phyloP scores from a whole-genome alignment of 805 yeast genomes.

The Starmerella potacharoeniae region DNA sequence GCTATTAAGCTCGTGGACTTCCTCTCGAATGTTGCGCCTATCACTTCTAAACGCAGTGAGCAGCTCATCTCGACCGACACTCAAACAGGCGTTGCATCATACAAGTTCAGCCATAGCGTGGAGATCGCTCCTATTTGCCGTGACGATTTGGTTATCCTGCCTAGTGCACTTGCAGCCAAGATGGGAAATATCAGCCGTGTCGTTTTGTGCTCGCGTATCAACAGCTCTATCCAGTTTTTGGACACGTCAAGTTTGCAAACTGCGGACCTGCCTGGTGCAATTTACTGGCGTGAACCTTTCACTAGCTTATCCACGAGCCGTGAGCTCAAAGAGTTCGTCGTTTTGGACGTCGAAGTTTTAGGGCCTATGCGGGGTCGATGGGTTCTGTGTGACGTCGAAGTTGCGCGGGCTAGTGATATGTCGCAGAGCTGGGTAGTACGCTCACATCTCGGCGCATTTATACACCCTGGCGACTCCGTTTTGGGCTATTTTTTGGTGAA shows the following conservation, averaged over 20 bases:
- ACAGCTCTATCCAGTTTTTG: conserved; percentile 68
- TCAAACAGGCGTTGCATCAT: conserved; percentile 76
- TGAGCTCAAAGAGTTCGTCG: conserved; percentile 71
- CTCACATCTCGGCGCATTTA: conserved; percentile 78
- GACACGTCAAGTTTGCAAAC: conserved; percentile 69
- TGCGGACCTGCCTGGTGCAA: conserved; percentile 58
- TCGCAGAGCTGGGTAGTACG: conserved; percentile 67
- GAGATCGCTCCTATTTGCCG: conserved; percentile 91
- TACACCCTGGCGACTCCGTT: conserved; percentile 89
- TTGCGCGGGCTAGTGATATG: conserved; percentile 71
- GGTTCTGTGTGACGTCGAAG: conserved; percentile 74
- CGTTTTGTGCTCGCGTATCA: conserved; percentile 70
- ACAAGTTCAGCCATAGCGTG: conserved; percentile 78
- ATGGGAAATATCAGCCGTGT: conserved; percentile 70
- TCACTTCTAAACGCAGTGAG: conserved; percentile 69
- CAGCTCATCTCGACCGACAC: conserved; percentile 82
- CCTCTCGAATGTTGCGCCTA: conserved; percentile 68
- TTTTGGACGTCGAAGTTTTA: conserved; percentile 82
- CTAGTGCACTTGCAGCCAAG: conserved; percentile 65
- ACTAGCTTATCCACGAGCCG: conserved; percentile 49
- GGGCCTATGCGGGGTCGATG: conserved; percentile 66
- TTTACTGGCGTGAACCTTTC: conserved; percentile 76
- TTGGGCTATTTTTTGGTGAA: conserved; percentile 76
- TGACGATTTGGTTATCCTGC: conserved; percentile 82
- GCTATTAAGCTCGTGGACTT: conserved; percentile 89